Evolutionary conservation across 805 yeast species (phyloP).

Genomic region (Starmerella ratchasimensis): DNA sequence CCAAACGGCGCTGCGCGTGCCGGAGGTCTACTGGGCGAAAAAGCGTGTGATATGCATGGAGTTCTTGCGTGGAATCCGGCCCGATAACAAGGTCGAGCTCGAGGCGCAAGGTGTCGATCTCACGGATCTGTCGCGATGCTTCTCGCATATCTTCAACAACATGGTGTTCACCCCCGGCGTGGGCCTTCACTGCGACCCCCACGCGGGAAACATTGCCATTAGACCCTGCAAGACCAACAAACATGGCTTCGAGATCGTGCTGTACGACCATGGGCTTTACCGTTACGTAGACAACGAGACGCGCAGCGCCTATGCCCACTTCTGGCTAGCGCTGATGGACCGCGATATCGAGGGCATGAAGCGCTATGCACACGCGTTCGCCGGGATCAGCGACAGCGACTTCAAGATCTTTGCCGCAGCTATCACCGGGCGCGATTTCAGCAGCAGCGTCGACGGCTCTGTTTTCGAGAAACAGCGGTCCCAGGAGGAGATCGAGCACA

Average conservation of each 20-base stretch:
- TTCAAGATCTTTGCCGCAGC: constrained; percentile 84
- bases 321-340: constrained; percentile 83
- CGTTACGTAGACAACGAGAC: constrained; percentile 64
- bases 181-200: constrained; percentile 95
- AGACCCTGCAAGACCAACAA: constrained; percentile 31
- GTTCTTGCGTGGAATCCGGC: constrained; percentile 63
- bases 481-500: constrained; percentile 45
- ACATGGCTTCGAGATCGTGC: constrained; percentile 78
- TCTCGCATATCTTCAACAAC: constrained; percentile 79
- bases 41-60: constrained; percentile 78
- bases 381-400: constrained; percentile 61
- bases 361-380: constrained; percentile 60
- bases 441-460: constrained; percentile 55
- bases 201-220: constrained; percentile 90
- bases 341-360: constrained; percentile 53
- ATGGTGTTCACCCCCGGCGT: constrained; percentile 93
- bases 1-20: constrained; percentile 68
- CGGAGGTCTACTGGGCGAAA: constrained; percentile 51
- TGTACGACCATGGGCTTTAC: constrained; percentile 92
- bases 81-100: constrained; percentile 61
- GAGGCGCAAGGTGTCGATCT: constrained; percentile 52
- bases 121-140: constrained; percentile 66
- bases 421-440: constrained; percentile 83
- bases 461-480: constrained; percentile 34
- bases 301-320: constrained; percentile 72